These are phyloP conservation scores for Dendryphion nanum DNA, from an alignment of 2,329 filamentous ascomycete genomes.

Conservation along the genomic window DNA sequence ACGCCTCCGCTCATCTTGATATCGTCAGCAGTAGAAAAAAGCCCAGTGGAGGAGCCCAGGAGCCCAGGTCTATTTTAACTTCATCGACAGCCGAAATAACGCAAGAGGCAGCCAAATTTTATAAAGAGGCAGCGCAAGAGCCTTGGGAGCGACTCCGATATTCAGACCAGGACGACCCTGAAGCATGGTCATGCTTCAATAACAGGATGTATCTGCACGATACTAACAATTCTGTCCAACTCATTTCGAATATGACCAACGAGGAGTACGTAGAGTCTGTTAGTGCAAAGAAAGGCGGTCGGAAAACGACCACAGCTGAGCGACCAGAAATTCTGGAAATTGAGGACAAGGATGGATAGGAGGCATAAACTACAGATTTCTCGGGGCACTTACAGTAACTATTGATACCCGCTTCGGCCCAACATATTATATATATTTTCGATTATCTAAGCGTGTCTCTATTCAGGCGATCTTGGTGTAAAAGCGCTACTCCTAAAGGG, in stretches of 20 bases:
- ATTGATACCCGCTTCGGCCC: too few species aligned
- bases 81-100: conserved; percentile 74
- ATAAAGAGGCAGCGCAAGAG: conserved; percentile 78
- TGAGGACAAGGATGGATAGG: too few species aligned
- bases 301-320: too few species aligned
- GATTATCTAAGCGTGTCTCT: too few species aligned
- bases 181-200: neutral
- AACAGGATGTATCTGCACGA: neutral
- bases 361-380: too few species aligned
- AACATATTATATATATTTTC: too few species aligned
- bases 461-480: too few species aligned
- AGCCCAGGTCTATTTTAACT: conserved; percentile 79
- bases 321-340: too few species aligned
- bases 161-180: conserved; percentile 68
- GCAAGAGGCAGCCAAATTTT: conserved; percentile 66
- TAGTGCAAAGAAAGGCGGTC: neutral
- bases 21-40: conserved; percentile 49
- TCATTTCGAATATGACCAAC: neutral
- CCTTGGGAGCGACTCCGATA: conserved; percentile 78
- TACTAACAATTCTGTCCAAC: neutral
- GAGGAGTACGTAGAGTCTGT: neutral
- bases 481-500: too few species aligned
- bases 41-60: conserved; percentile 43
- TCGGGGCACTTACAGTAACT: too few species aligned
- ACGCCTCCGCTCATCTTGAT: conserved; percentile 75